phyloP scores from a whole-genome alignment of 164 flowering plant species.

The Kalanchoe fedtschenkoi region DNA sequence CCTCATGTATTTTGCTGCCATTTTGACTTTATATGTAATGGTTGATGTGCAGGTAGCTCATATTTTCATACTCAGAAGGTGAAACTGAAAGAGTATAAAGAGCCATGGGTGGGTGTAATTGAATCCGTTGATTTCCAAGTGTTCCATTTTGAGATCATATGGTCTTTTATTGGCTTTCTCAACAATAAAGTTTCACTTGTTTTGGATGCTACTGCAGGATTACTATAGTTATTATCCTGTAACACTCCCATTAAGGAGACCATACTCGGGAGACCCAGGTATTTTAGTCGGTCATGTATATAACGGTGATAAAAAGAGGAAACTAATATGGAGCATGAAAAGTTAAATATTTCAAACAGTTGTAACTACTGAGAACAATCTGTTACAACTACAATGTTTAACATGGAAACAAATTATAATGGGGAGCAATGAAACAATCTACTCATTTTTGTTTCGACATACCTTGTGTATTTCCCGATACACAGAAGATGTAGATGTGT shows the following conservation, averaged over 20 bases:
- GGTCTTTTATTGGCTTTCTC: not conserved
- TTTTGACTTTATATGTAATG: not conserved
- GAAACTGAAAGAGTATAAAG: not conserved
- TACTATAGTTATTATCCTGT: conserved; percentile 52
- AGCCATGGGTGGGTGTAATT: conserved; percentile 8
- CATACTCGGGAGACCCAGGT: conserved; percentile 72
- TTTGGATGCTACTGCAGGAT: conserved; percentile 30
- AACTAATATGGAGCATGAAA: not conserved
- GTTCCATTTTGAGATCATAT: not conserved
- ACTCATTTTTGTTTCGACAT: not conserved
- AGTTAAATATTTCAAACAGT: not conserved
- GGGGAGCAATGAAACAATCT: not conserved
- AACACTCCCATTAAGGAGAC: conserved; percentile 50
- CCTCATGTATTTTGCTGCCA: not conserved
- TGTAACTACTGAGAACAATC: not conserved
- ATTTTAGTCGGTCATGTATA: not conserved
- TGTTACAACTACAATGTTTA: not conserved
- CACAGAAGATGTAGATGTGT: not conserved
- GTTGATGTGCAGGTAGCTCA: not conserved
- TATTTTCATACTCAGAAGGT: not conserved
- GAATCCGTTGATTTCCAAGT: not conserved
- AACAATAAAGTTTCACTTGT: not conserved
- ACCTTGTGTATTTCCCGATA: not conserved
- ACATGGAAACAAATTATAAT: not conserved
- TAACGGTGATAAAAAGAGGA: not conserved